A percentile compares a stretch with the other conserved stretches of the same genome.
Conservation (phyloP, 2,329 filamentous ascomycete species). For the Pseudocercospora cruenta region DNA sequence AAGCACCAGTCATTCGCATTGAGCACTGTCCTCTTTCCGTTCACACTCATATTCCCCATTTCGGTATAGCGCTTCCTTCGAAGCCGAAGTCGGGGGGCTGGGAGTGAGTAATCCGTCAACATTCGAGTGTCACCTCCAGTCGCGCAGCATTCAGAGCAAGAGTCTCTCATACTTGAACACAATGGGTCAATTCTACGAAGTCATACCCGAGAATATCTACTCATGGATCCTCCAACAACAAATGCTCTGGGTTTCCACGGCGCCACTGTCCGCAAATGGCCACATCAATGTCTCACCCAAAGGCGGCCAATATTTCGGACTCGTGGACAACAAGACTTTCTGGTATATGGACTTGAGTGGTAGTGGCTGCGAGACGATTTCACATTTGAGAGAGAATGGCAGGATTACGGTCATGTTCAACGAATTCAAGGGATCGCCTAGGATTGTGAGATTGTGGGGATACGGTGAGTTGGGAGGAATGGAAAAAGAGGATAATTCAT, state of each 20-base stretch:
- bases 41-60: background rate
- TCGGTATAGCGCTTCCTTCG: background rate
- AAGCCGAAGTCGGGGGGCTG: background rate
- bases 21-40: background rate
- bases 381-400: slow-evolving; percentile 51
- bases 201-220: slow-evolving; percentile 43
- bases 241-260: slow-evolving; percentile 49
- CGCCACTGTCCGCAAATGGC: slow-evolving; percentile 44
- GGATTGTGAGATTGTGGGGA: slow-evolving; percentile 51
- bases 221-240: slow-evolving; percentile 51
- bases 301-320: slow-evolving; percentile 48
- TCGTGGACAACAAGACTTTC: slow-evolving; percentile 45
- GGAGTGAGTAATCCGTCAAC: background rate
- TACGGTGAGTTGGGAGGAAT: slow-evolving; percentile 40
- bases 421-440: slow-evolving; percentile 47
- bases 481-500: slow-evolving; percentile 43
- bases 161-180: background rate
- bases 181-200: slow-evolving; percentile 52
- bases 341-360: slow-evolving; percentile 52
- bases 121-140: background rate
- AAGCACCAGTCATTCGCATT: too few relatives aligned
- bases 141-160: background rate
- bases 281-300: slow-evolving; percentile 54
- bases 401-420: slow-evolving; percentile 49
- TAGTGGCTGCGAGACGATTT: slow-evolving; percentile 49